These are phyloP conservation scores for Aspergillus tamarii DNA, from an alignment of 2,329 filamentous ascomycete species.

Conservation along the genomic window DNA sequence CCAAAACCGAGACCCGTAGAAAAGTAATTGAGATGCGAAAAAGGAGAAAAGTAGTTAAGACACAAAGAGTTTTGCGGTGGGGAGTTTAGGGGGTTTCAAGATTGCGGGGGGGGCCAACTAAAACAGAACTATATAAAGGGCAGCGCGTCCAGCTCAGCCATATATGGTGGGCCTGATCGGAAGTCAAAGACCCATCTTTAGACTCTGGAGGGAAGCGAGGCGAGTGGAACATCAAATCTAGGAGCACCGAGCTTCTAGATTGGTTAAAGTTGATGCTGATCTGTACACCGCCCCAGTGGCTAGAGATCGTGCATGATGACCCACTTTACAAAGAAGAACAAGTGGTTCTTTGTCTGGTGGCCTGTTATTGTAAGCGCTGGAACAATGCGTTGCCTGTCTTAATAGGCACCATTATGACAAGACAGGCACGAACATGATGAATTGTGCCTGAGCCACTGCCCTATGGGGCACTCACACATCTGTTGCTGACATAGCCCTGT, in stretches of 20 bases:
- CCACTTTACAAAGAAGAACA: conserved; percentile 13
- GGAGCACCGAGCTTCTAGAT: not conserved
- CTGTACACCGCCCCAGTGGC: conserved; percentile 31
- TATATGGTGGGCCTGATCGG: not conserved
- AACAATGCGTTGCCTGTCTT: conserved; percentile 3
- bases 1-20: not conserved
- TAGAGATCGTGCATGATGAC: conserved; percentile 15
- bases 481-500: not conserved
- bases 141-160: not conserved
- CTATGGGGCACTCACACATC: conserved; percentile 12
- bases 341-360: conserved; percentile 1
- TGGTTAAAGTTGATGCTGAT: conserved; percentile 9
- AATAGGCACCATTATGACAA: not conserved
- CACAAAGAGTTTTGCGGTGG: not conserved
- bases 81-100: not conserved
- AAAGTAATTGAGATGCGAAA: not conserved
- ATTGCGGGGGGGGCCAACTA: conserved; percentile 1
- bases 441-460: not conserved
- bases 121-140: conserved; percentile 8
- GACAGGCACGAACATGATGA: not conserved
- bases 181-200: conserved; percentile 6
- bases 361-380: not conserved
- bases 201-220: not conserved
- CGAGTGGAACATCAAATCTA: not conserved
- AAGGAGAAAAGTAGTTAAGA: not conserved